Conservation (phyloP, 768 basidiomycete species). For the Thelephora ganbajun region DNA sequence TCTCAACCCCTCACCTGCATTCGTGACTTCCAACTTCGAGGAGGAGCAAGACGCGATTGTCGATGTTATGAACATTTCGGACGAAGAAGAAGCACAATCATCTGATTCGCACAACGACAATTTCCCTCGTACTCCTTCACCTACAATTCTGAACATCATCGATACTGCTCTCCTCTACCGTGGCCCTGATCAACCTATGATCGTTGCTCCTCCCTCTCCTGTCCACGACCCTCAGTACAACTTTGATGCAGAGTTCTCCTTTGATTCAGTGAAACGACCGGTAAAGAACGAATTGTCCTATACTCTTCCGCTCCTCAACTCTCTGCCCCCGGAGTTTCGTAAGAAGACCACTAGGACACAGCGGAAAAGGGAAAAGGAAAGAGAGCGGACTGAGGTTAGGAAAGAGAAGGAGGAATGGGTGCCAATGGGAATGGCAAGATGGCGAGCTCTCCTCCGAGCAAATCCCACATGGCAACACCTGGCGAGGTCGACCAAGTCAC, state of each 20-base stretch:
- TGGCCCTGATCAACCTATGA: not conserved
- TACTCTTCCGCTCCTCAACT: conserved; percentile 38
- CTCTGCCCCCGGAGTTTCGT: conserved; percentile 41
- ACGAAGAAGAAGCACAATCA: not conserved
- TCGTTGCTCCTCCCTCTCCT: not conserved
- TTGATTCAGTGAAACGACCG: conserved; percentile 16
- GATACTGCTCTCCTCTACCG: not conserved
- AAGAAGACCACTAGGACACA: conserved; percentile 33
- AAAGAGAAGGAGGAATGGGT: conserved; percentile 46
- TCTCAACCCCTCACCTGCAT: not conserved
- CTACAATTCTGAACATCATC: conserved; percentile 6
- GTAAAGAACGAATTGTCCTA: conserved; percentile 23
- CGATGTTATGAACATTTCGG: not conserved
- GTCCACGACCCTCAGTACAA: not conserved
- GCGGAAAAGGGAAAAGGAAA: conserved; percentile 38
- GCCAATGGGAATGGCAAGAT: conserved; percentile 31
- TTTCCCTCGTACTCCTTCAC: not conserved
- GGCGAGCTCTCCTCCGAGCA: conserved; percentile 61
- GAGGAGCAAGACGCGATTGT: not conserved
- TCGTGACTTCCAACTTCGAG: not conserved
- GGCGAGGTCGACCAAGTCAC: conserved; percentile 57
- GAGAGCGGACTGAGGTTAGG: conserved; percentile 22
- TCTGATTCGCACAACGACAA: not conserved
- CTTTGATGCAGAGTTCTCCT: conserved; percentile 8
- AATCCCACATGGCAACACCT: conserved; percentile 69